These are phyloP conservation scores for Gracilaria caudata DNA, from an alignment of 23 red algal genomes.

Conservation along the genomic window DNA sequence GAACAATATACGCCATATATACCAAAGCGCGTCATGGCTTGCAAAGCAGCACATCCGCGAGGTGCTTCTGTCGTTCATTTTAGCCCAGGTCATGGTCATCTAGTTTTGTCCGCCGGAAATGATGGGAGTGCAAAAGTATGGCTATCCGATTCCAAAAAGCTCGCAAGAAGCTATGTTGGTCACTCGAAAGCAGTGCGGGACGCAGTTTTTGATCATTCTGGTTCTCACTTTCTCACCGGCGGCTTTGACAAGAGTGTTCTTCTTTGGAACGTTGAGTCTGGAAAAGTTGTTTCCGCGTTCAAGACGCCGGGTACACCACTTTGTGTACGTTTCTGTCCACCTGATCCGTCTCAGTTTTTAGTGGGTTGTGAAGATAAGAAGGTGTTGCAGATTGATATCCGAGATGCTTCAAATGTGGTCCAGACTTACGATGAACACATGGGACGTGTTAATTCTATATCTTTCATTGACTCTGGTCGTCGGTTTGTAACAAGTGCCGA, in stretches of 20 bases:
- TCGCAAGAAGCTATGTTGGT: conserved; percentile 64
- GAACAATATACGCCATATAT: conserved; percentile 67
- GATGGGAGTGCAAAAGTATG: conserved; percentile 79
- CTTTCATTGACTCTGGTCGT: conserved; percentile 77
- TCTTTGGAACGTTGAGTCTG: conserved; percentile 90
- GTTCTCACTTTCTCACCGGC: conserved; percentile 65
- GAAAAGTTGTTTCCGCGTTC: conserved; percentile 57
- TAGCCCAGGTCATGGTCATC: conserved; percentile 73
- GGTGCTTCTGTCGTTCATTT: conserved; percentile 80
- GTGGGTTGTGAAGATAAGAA: conserved; percentile 77
- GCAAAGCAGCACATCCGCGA: conserved; percentile 17
- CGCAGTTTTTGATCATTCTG: conserved; percentile 56
- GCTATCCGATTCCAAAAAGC: conserved; percentile 21
- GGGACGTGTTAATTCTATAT: conserved; percentile 81
- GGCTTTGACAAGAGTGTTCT: conserved; percentile 69
- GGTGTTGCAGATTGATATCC: conserved; percentile 78
- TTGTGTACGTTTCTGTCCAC: conserved; percentile 54
- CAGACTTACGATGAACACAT: conserved; percentile 89
- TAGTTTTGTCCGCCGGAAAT: conserved; percentile 67
- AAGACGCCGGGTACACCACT: conserved; percentile 2
- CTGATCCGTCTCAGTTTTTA: conserved; percentile 61
- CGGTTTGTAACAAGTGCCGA: conserved; percentile 86
- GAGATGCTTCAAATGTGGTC: conserved; percentile 64
- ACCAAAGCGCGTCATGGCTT: conserved; percentile 34
- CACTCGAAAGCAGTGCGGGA: conserved; percentile 77